A percentile compares a stretch with the other conserved stretches of the same genome.
phyloP scores from a whole-genome alignment of 257 asterid species.

The Lavandula angustifolia region DNA sequence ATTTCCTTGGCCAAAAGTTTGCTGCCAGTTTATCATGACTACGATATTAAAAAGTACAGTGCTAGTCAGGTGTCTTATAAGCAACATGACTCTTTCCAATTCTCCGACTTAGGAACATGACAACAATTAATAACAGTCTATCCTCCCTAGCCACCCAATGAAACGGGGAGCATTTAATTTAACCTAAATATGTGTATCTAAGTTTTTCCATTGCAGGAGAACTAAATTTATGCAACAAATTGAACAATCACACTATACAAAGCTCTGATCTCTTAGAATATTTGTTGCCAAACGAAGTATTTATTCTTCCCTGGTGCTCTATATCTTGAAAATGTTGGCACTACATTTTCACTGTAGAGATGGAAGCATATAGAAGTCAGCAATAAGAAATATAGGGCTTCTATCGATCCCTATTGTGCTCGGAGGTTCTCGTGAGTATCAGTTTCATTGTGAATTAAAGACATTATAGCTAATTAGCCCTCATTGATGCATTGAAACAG shows the following conservation, averaged over 20 bases:
- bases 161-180: background rate
- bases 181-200: background rate
- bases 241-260: background rate
- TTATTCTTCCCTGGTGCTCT: too few species aligned
- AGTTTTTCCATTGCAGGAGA: background rate
- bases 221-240: background rate
- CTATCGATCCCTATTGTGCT: too few species aligned
- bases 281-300: too few species aligned
- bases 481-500: too few species aligned
- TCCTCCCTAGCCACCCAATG: background rate
- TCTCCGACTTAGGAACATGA: background rate
- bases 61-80: conserved; percentile 5
- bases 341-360: too few species aligned
- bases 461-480: too few species aligned
- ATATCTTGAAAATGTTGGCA: background rate
- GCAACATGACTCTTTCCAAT: conserved; percentile 6
- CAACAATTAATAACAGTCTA: background rate
- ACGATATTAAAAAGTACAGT: conserved; percentile 4
- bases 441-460: too few species aligned
- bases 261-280: too few species aligned
- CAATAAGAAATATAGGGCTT: too few species aligned
- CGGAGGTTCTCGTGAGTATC: too few species aligned
- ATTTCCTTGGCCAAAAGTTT: background rate
- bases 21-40: background rate
- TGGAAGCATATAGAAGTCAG: too few species aligned